Base-by-base conservation (phyloP, 2,329 filamentous ascomycete genomes). In the Keithomyces neogunnii region DNA sequence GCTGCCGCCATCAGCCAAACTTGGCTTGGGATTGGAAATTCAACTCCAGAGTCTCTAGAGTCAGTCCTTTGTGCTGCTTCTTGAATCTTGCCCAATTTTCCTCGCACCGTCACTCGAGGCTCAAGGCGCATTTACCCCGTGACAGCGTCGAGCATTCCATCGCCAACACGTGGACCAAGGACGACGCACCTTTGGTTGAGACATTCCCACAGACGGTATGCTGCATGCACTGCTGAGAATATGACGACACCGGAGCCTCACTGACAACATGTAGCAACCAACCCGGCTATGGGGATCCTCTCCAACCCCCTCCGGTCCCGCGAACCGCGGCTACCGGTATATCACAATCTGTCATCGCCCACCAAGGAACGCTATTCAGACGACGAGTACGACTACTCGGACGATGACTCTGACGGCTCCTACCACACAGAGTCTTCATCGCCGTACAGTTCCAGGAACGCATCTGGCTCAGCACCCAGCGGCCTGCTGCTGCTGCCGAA, bases 361-460 rank as follows among this genome's bases (percentile, higher is more conserved):
- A 68, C 62, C 26, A 79, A 80, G 58, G 78, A 81, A 52, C 73
- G 72, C 52, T 71, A 69, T 51, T 79, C 77, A 3, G 73, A 78
- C 55, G 72, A 77, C 52, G 71, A 75, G 26, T 70, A 74, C 50
- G 71, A 73, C 38, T 72, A 72, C 7, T 74, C 74, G 49, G 70
- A 73, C 47, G 69, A 74, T 33, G 70, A 74, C 47, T 70, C 70
- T 4, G 62, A 70, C n/a, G 68, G 50, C 64, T 73, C 56, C 62
- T 72, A 48, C 28, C 44, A 29, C 33, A 47, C 50, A 11, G 50
- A 45, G 66, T 73, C 38, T 70, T 78, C 47, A 63, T 73, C 49
- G 70, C 73, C 59, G 66, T 74, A 53, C 52, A 75, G 76, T 55
- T 87, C 85, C 5, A 77, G 82, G 51, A 72, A 74, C 42, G 73